Base-by-base conservation (phyloP, 2,329 filamentous ascomycete species). In the Aspergillus latus region DNA sequence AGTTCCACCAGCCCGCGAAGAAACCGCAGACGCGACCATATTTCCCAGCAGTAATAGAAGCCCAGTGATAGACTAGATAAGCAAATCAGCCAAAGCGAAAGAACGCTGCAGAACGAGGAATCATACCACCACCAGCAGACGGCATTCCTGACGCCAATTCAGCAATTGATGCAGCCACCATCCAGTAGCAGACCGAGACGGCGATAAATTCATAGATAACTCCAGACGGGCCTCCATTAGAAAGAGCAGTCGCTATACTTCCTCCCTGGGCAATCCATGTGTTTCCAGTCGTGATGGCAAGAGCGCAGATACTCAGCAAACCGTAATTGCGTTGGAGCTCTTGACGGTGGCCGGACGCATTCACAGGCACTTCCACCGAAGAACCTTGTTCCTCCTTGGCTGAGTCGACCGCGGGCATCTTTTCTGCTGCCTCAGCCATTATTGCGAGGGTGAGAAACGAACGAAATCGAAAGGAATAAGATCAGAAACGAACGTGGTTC, bases 211-310 rank as follows among this genome's bases (percentile, higher is more conserved):
- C 84, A 69, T 86, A 87, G 1, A 87, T 71, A 0, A 85, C 80
- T 11, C 84, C 84, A 0, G 84, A 80, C 0, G 83, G 81, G 0
- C 85, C 85, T 59, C 85, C 85, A 70, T 87, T 86, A 65, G 76
- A 80, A 58, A 86, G 78, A 21, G 82, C 81, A 43, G 80, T 73
- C 11, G 78, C 75, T 39, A 87, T 78, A 52, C 83, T 85, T 10
- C 84, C 84, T 52, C 84, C 85, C 57, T 87, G 73, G 5, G 84
- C 83, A 52, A 84, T 79, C 84, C 84, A 88, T 15, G 84, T 84
- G 64, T 86, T 87, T 68, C 86, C 84, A 26, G 85, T 82, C 1
- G 83, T 86, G 49, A 87, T 71, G 0, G 82, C 84, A 45, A 84
- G 76, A 26, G 82, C 84, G 50, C 83, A 83, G 42, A 87, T 80